Conservation (phyloP, 768 basidiomycete species). For the Pleurotus cornucopiae region DNA sequence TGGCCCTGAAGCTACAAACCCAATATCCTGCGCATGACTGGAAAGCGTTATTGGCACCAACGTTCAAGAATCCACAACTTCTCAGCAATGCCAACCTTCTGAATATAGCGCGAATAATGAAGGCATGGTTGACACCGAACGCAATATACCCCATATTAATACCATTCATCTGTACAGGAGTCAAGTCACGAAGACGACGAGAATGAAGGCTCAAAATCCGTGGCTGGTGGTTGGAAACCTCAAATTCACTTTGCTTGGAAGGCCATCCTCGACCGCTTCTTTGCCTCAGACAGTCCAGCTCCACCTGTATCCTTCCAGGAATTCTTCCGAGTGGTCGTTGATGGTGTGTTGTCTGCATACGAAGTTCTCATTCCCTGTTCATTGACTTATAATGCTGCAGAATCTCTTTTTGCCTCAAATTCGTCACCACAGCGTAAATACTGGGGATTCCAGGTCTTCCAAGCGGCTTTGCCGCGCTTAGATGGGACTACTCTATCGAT, state of each 20-base stretch:
- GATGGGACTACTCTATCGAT: conserved; percentile 66
- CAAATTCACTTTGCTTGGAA: conserved; percentile 93
- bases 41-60: conserved; percentile 58
- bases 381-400: conserved; percentile 34
- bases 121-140: conserved; percentile 43
- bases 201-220: conserved; percentile 42
- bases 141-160: conserved; percentile 10
- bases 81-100: conserved; percentile 71
- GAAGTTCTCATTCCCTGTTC: background rate
- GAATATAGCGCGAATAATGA: conserved; percentile 71
- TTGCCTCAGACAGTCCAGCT: conserved; percentile 37
- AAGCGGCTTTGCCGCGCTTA: conserved; percentile 69
- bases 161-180: conserved; percentile 37
- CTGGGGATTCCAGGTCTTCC: conserved; percentile 94
- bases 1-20: conserved; percentile 68
- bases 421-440: conserved; percentile 87
- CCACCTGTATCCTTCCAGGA: conserved; percentile 74
- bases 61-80: conserved; percentile 73
- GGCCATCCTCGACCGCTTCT: conserved; percentile 70
- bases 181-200: conserved; percentile 48
- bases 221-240: conserved; percentile 74
- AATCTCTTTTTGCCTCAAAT: conserved; percentile 80
- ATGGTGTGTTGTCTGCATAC: conserved; percentile 51
- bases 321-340: conserved; percentile 88
- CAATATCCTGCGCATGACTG: conserved; percentile 61